Percentiles rank a stretch among this genome's conserved stretches.
Evolutionary conservation across 768 basidiomycete species (phyloP).

Genomic region (Boletus rubropictus): DNA sequence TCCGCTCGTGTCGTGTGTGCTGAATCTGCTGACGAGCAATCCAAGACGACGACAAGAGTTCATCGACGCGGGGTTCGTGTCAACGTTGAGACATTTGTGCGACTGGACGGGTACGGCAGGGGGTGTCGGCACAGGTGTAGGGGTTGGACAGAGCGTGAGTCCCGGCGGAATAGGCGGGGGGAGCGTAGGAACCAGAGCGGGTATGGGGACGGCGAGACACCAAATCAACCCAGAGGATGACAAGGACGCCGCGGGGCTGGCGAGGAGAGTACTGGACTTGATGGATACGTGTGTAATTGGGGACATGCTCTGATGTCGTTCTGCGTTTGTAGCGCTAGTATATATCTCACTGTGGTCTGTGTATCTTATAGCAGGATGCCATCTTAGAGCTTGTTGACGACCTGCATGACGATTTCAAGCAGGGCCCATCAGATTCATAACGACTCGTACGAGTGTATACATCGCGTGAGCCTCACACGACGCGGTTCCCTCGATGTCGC

Average conservation of each 20-base stretch:
- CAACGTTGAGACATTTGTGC: constrained; percentile 38
- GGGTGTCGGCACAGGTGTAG: constrained; percentile 3
- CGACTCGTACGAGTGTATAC: too few relatives aligned
- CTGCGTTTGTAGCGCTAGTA: not conserved
- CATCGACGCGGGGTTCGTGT: constrained; percentile 41
- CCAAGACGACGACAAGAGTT: constrained; percentile 34
- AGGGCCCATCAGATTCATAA: too few relatives aligned
- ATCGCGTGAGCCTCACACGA: not conserved
- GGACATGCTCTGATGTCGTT: constrained; percentile 16
- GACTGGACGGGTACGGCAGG: constrained; percentile 30
- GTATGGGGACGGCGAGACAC: constrained; percentile 15
- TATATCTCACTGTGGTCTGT: not conserved
- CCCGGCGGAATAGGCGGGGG: constrained; percentile 14
- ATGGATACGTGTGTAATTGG: constrained; percentile 32
- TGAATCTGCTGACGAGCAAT: constrained; percentile 47
- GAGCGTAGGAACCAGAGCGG: not conserved
- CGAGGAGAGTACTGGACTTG: constrained; percentile 50
- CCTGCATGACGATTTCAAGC: too few relatives aligned
- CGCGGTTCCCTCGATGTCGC: constrained; percentile 5
- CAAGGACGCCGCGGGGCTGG: constrained; percentile 51
- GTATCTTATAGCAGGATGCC: too few relatives aligned
- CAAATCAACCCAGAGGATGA: constrained; percentile 51
- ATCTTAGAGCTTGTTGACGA: too few relatives aligned
- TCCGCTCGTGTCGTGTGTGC: constrained; percentile 56
- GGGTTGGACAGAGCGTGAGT: constrained; percentile 19